These are phyloP conservation scores for Physcomitrium patens DNA, from an alignment of 225 moss, liverwort and hornwort genomes.

Conservation along the genomic window DNA sequence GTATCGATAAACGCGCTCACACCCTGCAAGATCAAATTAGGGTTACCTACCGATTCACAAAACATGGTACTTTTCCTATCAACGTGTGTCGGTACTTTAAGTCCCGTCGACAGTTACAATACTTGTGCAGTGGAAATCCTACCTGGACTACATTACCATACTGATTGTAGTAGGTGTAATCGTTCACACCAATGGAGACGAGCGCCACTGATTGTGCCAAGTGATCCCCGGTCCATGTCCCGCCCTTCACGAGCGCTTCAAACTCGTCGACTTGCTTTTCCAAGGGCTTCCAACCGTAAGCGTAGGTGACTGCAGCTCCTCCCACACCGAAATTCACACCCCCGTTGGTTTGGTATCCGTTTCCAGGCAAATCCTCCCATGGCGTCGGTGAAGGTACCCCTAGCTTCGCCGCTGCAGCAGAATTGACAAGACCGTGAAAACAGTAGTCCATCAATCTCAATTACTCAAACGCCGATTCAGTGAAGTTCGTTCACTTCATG, in stretches of 20 bases:
- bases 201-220: slow-evolving; percentile 51
- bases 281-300: slow-evolving; percentile 47
- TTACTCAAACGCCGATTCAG: not conserved
- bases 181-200: slow-evolving; percentile 59
- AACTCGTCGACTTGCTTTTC: slow-evolving; percentile 57
- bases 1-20: slow-evolving; percentile 35
- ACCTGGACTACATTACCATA: slow-evolving; percentile 31
- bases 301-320: slow-evolving; percentile 50
- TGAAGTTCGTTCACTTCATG: not conserved
- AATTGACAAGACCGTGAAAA: not conserved
- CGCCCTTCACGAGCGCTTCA: slow-evolving; percentile 37
- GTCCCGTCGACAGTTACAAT: not conserved
- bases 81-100: too few relatives aligned
- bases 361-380: slow-evolving; percentile 44
- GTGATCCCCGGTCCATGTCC: slow-evolving; percentile 35
- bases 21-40: slow-evolving; percentile 29
- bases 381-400: slow-evolving; percentile 61
- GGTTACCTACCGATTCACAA: too few relatives aligned
- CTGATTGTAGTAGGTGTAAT: slow-evolving; percentile 55
- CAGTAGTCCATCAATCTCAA: not conserved
- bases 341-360: slow-evolving; percentile 38
- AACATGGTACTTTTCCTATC: too few relatives aligned
- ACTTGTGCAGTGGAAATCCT: not conserved
- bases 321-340: slow-evolving; percentile 61
- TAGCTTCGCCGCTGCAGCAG: slow-evolving; percentile 41